A percentile compares a stretch with the other conserved stretches of the same genome.
phyloP scores from a whole-genome alignment of 2,329 filamentous ascomycete species.

The Cladosporium sphaerospermum region DNA sequence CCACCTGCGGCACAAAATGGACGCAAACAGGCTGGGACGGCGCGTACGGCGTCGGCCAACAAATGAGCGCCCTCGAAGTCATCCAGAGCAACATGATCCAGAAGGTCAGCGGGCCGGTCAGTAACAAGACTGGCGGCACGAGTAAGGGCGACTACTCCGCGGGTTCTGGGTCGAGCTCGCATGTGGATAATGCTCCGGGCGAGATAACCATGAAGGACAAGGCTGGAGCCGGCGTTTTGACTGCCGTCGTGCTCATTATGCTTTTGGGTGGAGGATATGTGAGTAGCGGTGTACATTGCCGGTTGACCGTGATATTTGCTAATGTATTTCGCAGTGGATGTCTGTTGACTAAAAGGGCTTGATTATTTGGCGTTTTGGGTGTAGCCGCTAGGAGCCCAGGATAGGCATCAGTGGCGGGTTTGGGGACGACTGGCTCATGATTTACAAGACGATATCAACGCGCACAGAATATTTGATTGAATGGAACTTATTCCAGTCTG shows the following conservation, averaged over 20 bases:
- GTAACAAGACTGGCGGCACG: constrained; percentile 45
- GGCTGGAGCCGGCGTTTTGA: constrained; percentile 62
- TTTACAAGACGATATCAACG: not conserved
- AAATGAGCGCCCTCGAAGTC: constrained; percentile 48
- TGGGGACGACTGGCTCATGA: not conserved
- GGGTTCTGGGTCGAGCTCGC: constrained; percentile 30
- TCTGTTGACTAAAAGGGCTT: not conserved
- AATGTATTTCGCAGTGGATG: constrained; percentile 4
- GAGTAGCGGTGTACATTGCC: not conserved
- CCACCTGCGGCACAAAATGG: constrained; percentile 42
- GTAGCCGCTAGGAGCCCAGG: too few relatives aligned
- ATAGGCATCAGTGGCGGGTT: too few relatives aligned
- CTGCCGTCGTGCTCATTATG: constrained; percentile 45
- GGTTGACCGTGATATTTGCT: not conserved
- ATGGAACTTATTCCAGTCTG: too few relatives aligned
- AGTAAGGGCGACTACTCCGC: constrained; percentile 40
- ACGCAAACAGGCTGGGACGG: constrained; percentile 37
- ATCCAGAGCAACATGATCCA: constrained; percentile 38
- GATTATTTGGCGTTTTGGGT: not conserved
- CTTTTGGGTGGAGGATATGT: constrained; percentile 9
- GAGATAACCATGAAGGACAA: constrained; percentile 53
- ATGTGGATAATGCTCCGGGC: constrained; percentile 15
- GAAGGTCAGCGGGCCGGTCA: constrained; percentile 34
- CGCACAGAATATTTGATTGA: not conserved
- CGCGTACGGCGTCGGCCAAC: constrained; percentile 45